phyloP scores from a whole-genome alignment of 2,329 filamentous ascomycete genomes.

The Exophiala oligosperma region DNA sequence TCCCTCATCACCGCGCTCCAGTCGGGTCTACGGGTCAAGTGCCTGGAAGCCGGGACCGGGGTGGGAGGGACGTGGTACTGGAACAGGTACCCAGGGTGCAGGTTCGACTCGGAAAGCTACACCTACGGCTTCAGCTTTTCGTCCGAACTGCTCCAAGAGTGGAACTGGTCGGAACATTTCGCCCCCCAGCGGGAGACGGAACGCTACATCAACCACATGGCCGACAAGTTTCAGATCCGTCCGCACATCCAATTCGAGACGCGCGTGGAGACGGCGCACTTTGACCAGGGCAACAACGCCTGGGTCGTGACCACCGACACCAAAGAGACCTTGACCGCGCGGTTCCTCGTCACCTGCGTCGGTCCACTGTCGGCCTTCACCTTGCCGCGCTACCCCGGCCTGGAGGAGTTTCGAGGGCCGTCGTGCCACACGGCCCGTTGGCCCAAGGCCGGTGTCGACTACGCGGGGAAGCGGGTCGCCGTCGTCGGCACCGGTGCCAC shows the following conservation, averaged over 20 bases:
- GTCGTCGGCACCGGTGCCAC: slow-evolving; percentile 66
- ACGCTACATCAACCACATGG: slow-evolving; percentile 49
- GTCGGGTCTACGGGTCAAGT: slow-evolving; percentile 39
- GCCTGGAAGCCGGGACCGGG: slow-evolving; percentile 24
- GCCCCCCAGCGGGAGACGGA: slow-evolving; percentile 31
- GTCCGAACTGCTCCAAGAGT: slow-evolving; percentile 28
- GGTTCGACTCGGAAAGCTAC: slow-evolving; percentile 34
- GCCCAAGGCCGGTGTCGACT: slow-evolving; percentile 58
- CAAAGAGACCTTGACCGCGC: slow-evolving; percentile 38
- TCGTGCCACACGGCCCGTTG: slow-evolving; percentile 42
- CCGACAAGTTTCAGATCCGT: slow-evolving; percentile 42
- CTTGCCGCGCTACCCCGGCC: slow-evolving; percentile 59
- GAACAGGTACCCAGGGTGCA: slow-evolving; percentile 36
- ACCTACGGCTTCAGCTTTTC: slow-evolving; percentile 37
- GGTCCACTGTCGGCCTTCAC: slow-evolving; percentile 58
- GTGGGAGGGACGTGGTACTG: slow-evolving; percentile 35
- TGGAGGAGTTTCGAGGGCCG: slow-evolving; percentile 58
- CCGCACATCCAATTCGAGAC: slow-evolving; percentile 47
- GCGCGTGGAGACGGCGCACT: slow-evolving; percentile 42
- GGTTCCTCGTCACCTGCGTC: slow-evolving; percentile 47
- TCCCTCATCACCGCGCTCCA: slow-evolving; percentile 43
- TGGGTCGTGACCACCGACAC: slow-evolving; percentile 48
- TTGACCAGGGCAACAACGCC: slow-evolving; percentile 32
- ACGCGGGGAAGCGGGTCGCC: slow-evolving; percentile 59
- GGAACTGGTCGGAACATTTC: slow-evolving; percentile 26